Conservation (phyloP, 768 basidiomycete genomes). For the Pleurotus sapidus region DNA sequence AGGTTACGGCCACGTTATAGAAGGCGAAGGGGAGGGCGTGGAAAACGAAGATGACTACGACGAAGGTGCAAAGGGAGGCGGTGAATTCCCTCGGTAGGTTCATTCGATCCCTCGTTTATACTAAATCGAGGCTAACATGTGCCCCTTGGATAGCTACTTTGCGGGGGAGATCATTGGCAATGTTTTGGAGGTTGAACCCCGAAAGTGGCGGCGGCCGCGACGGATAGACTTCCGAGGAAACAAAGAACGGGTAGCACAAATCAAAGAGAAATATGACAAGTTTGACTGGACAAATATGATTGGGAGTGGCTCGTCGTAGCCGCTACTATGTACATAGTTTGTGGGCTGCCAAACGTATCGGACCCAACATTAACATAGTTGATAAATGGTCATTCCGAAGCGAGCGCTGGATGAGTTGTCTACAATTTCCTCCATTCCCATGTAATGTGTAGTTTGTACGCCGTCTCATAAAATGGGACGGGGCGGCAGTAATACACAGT, state of each 20-base stretch:
- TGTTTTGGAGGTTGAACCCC: slow-evolving; percentile 80
- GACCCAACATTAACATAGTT: too few species aligned
- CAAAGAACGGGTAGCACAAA: slow-evolving; percentile 62
- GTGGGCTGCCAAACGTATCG: not conserved
- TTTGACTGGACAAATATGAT: slow-evolving; percentile 84
- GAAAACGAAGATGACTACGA: slow-evolving; percentile 63
- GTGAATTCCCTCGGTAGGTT: slow-evolving; percentile 82
- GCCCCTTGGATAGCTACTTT: slow-evolving; percentile 65
- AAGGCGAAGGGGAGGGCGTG: slow-evolving; percentile 72
- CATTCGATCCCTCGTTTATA: slow-evolving; percentile 11
- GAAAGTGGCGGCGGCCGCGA: slow-evolving; percentile 81
- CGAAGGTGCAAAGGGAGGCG: slow-evolving; percentile 88
- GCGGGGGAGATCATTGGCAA: slow-evolving; percentile 95
- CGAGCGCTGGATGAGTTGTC: not conserved
- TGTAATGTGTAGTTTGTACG: not conserved
- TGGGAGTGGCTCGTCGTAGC: slow-evolving; percentile 20
- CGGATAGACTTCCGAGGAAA: slow-evolving; percentile 69
- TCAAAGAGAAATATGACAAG: slow-evolving; percentile 73
- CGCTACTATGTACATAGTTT: not conserved
- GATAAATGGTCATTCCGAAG: not conserved
- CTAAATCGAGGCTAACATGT: slow-evolving; percentile 4
- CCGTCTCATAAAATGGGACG: too few species aligned
- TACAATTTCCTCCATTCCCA: slow-evolving; percentile 1
- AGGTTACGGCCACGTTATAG: slow-evolving; percentile 98
- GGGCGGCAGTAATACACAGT: too few species aligned